phyloP scores from a whole-genome alignment of 768 basidiomycete genomes.

The Pholiota microspora region DNA sequence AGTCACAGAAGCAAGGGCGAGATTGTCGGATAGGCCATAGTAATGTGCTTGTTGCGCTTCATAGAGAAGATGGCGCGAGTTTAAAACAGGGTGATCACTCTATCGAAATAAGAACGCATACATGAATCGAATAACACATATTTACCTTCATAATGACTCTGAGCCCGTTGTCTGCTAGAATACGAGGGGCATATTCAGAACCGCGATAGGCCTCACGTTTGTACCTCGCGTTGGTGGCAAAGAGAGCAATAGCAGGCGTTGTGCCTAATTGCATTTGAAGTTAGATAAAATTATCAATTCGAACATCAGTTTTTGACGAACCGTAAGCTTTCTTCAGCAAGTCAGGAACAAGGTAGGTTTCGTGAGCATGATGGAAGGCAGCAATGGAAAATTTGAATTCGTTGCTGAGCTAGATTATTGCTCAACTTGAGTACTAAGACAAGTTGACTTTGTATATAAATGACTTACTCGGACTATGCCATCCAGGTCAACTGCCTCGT shows the following conservation, averaged over 20 bases:
- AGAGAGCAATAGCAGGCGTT: conserved; percentile 72
- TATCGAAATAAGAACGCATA: conserved; percentile 20
- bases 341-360: conserved; percentile 84
- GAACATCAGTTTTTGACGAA: no score
- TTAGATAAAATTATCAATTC: no score
- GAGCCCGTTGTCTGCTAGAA: conserved; percentile 69
- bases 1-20: conserved; percentile 70
- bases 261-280: no score
- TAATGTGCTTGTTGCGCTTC: conserved; percentile 80
- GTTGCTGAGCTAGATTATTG: conserved; percentile 42
- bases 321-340: conserved; percentile 71
- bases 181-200: conserved; percentile 72
- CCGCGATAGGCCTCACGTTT: conserved; percentile 82
- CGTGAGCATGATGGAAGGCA: conserved; percentile 77
- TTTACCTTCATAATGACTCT: conserved; percentile 71
- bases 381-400: conserved; percentile 74
- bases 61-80: conserved; percentile 68
- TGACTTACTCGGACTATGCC: conserved; percentile 55
- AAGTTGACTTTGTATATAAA: neutral
- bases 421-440: neutral
- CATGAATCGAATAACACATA: neutral
- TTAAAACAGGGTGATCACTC: conserved; percentile 62
- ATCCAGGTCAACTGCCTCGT: conserved; percentile 68
- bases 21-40: conserved; percentile 63
- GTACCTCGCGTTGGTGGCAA: conserved; percentile 54